Evolutionary conservation across 177 flowering plant genomes (phyloP).

Genomic region (Tripterygium wilfordii): DNA sequence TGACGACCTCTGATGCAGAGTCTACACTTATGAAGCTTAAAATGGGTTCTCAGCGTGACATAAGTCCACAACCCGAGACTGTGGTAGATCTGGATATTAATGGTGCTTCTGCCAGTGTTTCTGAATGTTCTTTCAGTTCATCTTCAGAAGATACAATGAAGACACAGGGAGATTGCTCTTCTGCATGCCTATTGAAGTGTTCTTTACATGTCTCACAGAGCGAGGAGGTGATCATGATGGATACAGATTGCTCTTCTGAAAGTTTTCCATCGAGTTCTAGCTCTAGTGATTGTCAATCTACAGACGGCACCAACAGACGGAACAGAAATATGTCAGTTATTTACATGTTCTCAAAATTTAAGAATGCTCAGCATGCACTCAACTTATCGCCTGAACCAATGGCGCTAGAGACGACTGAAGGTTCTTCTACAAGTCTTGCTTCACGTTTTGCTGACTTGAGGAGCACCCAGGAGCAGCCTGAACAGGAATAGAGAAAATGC

Average conservation of each 20-base stretch:
- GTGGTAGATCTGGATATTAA: constrained; percentile 5
- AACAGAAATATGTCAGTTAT: constrained; percentile 22
- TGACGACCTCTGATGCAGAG: constrained; percentile 32
- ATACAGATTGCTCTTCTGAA: constrained; percentile 13
- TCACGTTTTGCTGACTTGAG: constrained; percentile 14
- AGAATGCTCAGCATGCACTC: constrained; percentile 12
- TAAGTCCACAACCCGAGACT: constrained; percentile 8
- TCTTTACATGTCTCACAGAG: not conserved
- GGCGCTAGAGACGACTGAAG: constrained; percentile 15
- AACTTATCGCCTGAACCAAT: constrained; percentile 10
- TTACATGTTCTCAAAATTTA: constrained; percentile 34
- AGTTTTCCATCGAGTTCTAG: constrained; percentile 3
- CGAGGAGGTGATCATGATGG: constrained; percentile 11
- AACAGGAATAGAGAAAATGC: too few species aligned
- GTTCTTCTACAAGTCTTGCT: constrained; percentile 15
- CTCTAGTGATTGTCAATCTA: constrained; percentile 9
- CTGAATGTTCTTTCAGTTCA: constrained; percentile 1
- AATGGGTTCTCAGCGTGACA: constrained; percentile 39
- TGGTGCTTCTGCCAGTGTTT: not conserved
- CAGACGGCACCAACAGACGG: constrained; percentile 6
- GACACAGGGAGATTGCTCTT: constrained; percentile 7
- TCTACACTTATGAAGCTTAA: constrained; percentile 61
- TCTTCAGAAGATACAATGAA: constrained; percentile 2
- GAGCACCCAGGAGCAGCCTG: constrained; percentile 10
- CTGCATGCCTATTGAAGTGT: not conserved